Conservation (phyloP, 495 filamentous ascomycete species). For the Bathelium albidoporum region DNA sequence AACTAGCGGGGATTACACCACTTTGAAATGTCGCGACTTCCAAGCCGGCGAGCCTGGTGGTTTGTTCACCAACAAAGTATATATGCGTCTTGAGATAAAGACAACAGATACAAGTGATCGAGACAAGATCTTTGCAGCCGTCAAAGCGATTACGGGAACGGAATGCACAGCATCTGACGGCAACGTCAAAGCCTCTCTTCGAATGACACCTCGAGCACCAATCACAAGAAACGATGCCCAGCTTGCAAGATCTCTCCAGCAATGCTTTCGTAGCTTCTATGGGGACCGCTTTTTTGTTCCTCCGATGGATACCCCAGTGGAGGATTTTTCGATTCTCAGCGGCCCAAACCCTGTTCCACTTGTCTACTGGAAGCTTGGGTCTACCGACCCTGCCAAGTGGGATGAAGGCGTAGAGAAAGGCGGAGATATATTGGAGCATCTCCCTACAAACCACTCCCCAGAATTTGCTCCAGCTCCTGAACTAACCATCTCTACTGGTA, state of each 20-base stretch:
- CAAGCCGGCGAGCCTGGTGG: conserved; percentile 45
- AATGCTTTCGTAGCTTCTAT: conserved; percentile 33
- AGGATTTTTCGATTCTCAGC: conserved; percentile 2
- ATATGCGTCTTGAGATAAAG: no score
- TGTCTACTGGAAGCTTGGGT: neutral
- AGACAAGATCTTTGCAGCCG: no score
- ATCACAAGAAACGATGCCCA: conserved; percentile 34
- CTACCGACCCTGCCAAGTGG: neutral
- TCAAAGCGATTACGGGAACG: no score
- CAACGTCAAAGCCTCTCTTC: no score
- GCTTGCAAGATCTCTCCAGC: conserved; percentile 24
- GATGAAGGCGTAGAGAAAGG: conserved; percentile 1
- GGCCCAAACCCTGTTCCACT: neutral
- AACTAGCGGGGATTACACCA: conserved; percentile 35
- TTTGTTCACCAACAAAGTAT: conserved; percentile 41
- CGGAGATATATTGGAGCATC: neutral
- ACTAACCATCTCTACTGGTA: neutral
- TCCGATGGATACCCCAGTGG: neutral
- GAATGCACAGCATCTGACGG: no score
- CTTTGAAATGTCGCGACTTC: conserved; percentile 42
- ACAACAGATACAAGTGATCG: no score
- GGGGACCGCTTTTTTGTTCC: conserved; percentile 13
- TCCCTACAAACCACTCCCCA: conserved; percentile 2
- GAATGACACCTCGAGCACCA: no score
- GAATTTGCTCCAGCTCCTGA: neutral